Evolutionary conservation across 2,329 filamentous ascomycete species (phyloP).

Genomic region (Pestalotiopsis sp.): DNA sequence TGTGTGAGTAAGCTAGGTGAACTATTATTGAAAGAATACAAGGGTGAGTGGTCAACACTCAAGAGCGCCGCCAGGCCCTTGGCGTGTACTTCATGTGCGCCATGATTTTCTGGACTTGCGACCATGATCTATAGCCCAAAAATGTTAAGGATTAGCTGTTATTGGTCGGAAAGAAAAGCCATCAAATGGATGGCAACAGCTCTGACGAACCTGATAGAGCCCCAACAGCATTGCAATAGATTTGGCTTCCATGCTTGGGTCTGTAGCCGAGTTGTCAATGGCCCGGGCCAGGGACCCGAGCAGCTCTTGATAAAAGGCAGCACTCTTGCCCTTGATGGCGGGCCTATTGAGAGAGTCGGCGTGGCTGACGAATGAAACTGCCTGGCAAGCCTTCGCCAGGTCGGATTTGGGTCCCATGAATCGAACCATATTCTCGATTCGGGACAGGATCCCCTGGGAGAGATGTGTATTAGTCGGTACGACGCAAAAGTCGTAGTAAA

Average conservation of each 20-base stretch:
- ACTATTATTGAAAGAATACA: background rate
- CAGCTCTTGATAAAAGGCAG: slow-evolving; percentile 18
- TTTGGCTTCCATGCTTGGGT: slow-evolving; percentile 13
- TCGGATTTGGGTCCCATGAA: slow-evolving; percentile 17
- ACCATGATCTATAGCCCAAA: slow-evolving; percentile 14
- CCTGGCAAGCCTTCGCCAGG: slow-evolving; percentile 21
- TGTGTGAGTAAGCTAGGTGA: too few relatives aligned
- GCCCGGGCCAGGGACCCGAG: slow-evolving; percentile 16
- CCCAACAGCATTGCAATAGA: slow-evolving; percentile 21
- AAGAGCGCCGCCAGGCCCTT: slow-evolving; percentile 16
- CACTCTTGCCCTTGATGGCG: slow-evolving; percentile 12
- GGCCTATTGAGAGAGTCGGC: slow-evolving; percentile 19
- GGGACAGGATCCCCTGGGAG: slow-evolving; percentile 19
- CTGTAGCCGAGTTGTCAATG: slow-evolving; percentile 14
- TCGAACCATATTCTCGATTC: slow-evolving; percentile 16
- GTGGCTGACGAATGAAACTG: slow-evolving; percentile 19
- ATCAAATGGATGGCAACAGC: background rate
- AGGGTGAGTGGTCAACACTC: slow-evolving; percentile 4
- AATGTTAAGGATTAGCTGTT: background rate
- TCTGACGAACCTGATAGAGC: slow-evolving; percentile 19
- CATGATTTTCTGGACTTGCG: slow-evolving; percentile 13
- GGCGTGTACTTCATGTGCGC: slow-evolving; percentile 18
- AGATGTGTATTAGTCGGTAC: slow-evolving; percentile 17
- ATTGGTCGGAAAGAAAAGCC: too few relatives aligned
- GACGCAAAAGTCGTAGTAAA: slow-evolving; percentile 24